Conservation (phyloP, 2,329 filamentous ascomycete species). For the Cylindrodendrum hubeiense region DNA sequence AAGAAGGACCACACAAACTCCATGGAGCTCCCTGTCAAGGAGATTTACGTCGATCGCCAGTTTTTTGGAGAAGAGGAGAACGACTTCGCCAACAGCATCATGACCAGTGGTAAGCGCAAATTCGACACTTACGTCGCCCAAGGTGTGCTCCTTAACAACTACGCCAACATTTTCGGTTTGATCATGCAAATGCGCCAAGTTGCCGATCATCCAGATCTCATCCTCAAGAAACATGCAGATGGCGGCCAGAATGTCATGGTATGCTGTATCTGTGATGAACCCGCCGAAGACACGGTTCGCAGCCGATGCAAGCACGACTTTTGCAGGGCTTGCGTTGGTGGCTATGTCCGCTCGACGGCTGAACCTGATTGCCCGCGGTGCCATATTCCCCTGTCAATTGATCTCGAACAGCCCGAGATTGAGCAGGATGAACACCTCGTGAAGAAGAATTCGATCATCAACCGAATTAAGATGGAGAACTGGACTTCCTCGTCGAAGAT, state of each 20-base stretch:
- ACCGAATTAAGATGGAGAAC: constrained; percentile 98
- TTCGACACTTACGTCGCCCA: constrained; percentile 97
- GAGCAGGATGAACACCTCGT: constrained; percentile 89
- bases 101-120: constrained; percentile 87
- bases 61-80: constrained; percentile 98
- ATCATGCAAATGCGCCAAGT: constrained; percentile 99
- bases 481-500: constrained; percentile 99
- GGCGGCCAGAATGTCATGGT: constrained; percentile 91
- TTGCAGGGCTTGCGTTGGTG: constrained; percentile 56
- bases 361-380: constrained; percentile 88
- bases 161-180: constrained; percentile 98
- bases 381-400: constrained; percentile 89
- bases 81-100: constrained; percentile 95
- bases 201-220: constrained; percentile 93
- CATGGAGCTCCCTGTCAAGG: constrained; percentile 97
- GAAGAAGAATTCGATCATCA: constrained; percentile 98
- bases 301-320: constrained; percentile 91
- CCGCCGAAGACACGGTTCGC: constrained; percentile 92
- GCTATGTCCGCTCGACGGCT: constrained; percentile 80
- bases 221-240: constrained; percentile 87
- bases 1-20: constrained; percentile 94
- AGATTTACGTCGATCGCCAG: constrained; percentile 90
- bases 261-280: constrained; percentile 96
- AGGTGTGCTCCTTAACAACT: constrained; percentile 95
- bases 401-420: constrained; percentile 94